phyloP scores from a whole-genome alignment of 371 early-diverging fungal genomes.

The Amoeboaphelidium protococcarum region DNA sequence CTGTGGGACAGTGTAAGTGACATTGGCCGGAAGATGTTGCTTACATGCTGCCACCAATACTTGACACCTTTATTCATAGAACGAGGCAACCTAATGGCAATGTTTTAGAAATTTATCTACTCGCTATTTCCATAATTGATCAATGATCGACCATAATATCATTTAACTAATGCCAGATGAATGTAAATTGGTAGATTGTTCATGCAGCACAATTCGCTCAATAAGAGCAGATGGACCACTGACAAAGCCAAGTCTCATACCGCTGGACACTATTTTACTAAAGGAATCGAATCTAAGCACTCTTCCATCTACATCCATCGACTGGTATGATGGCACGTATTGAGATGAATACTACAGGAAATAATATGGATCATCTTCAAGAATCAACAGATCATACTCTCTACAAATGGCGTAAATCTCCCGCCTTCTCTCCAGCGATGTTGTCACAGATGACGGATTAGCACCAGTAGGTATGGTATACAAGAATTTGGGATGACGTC shows the following conservation, averaged over 20 bases:
- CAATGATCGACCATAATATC: conserved; percentile 23
- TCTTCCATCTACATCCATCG: conserved; percentile 44
- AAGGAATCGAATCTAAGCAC: conserved; percentile 59
- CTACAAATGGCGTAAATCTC: conserved; percentile 26
- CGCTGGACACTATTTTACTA: conserved; percentile 47
- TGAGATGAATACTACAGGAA: conserved; percentile 23
- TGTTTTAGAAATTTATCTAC: conserved; percentile 32
- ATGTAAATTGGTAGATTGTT: conserved; percentile 29
- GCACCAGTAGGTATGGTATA: conserved; percentile 39
- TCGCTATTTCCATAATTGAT: conserved; percentile 49
- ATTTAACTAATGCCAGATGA: conserved; percentile 43
- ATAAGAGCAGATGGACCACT: conserved; percentile 37
- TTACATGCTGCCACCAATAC: conserved; percentile 24
- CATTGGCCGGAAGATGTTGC: conserved; percentile 4
- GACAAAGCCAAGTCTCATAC: conserved; percentile 47
- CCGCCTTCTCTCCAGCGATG: conserved; percentile 26
- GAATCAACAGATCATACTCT: conserved; percentile 27
- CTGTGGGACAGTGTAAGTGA: conserved; percentile 33
- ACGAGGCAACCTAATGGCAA: conserved; percentile 19
- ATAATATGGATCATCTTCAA: conserved; percentile 59
- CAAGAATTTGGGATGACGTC: conserved; percentile 15
- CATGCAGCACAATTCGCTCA: conserved; percentile 34
- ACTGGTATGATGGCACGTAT: conserved; percentile 31
- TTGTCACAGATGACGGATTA: conserved; percentile 40
- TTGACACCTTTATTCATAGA: conserved; percentile 32